Conservation (phyloP, 2,329 filamentous ascomycete species). For the Penicillium sp. region DNA sequence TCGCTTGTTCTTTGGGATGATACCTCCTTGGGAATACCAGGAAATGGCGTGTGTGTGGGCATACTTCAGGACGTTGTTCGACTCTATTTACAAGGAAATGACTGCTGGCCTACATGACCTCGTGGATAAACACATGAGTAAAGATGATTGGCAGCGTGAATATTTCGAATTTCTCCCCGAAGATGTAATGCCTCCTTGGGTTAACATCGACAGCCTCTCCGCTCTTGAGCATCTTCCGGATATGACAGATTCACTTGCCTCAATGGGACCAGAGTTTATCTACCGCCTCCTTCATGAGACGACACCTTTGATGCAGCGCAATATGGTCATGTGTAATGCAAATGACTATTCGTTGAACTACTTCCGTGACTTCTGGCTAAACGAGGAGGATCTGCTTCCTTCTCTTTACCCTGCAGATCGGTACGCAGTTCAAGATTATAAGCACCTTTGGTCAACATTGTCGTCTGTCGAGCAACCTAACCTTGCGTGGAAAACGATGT, state of each 20-base stretch:
- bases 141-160: neutral
- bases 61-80: neutral
- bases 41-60: constrained; percentile 20
- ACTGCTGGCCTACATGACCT: neutral
- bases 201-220: neutral
- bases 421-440: constrained; percentile 5
- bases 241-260: neutral
- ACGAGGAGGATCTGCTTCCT: neutral
- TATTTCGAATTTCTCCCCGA: neutral
- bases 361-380: neutral
- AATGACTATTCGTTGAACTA: fast-evolving
- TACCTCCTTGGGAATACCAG: constrained; percentile 24
- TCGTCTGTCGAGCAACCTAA: constrained; percentile 12
- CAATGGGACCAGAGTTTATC: constrained; percentile 16
- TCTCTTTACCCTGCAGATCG: constrained; percentile 16
- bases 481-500: constrained; percentile 2
- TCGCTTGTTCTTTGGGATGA: constrained; percentile 16
- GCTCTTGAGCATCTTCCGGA: neutral
- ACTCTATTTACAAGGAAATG: neutral
- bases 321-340: constrained; percentile 13
- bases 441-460: constrained; percentile 4
- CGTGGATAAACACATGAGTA: neutral
- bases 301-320: constrained; percentile 3
- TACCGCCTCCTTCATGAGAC: constrained; percentile 10
- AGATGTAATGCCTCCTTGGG: neutral